phyloP scores from a whole-genome alignment of 495 filamentous ascomycete genomes.

The Penicillium odoratum region DNA sequence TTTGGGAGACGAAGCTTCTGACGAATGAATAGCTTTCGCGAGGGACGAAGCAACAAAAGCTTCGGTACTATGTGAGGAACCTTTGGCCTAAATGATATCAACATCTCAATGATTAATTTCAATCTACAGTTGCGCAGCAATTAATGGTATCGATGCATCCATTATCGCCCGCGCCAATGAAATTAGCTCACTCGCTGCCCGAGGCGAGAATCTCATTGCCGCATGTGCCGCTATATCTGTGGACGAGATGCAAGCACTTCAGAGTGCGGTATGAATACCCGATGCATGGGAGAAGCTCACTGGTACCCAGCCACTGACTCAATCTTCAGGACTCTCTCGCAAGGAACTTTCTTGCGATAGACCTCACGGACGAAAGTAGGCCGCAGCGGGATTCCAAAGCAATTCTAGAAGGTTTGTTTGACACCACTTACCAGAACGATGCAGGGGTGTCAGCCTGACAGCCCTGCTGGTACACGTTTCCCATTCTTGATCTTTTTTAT shows the following conservation, averaged over 20 bases:
- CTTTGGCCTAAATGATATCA: background rate
- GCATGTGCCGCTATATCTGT: slow-evolving; percentile 64
- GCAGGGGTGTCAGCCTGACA: background rate
- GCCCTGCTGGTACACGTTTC: background rate
- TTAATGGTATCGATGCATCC: slow-evolving; percentile 74
- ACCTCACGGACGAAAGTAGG: slow-evolving; percentile 21
- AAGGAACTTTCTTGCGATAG: slow-evolving; percentile 33
- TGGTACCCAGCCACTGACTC: slow-evolving; percentile 6
- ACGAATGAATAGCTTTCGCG: slow-evolving; percentile 43
- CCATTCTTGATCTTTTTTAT: background rate
- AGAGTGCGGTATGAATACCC: slow-evolving; percentile 53
- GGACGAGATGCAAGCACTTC: slow-evolving; percentile 59
- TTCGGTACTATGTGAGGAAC: slow-evolving; percentile 65
- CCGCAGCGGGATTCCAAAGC: slow-evolving; percentile 10
- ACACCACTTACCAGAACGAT: slow-evolving; percentile 6
- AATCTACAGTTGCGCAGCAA: slow-evolving; percentile 63
- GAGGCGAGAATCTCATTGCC: slow-evolving; percentile 73
- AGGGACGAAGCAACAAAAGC: slow-evolving; percentile 75
- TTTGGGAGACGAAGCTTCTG: slow-evolving; percentile 7
- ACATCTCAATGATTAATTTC: background rate
- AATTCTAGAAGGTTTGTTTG: slow-evolving; percentile 27
- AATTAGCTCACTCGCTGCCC: slow-evolving; percentile 65
- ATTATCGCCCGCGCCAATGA: slow-evolving; percentile 77
- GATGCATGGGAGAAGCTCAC: background rate
- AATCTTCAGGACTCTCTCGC: slow-evolving; percentile 33